Evolutionary conservation across 2,329 filamentous ascomycete genomes (phyloP), one percentile per base, ranked within the genome.

Genomic region (Cercospora sp.): DNA sequence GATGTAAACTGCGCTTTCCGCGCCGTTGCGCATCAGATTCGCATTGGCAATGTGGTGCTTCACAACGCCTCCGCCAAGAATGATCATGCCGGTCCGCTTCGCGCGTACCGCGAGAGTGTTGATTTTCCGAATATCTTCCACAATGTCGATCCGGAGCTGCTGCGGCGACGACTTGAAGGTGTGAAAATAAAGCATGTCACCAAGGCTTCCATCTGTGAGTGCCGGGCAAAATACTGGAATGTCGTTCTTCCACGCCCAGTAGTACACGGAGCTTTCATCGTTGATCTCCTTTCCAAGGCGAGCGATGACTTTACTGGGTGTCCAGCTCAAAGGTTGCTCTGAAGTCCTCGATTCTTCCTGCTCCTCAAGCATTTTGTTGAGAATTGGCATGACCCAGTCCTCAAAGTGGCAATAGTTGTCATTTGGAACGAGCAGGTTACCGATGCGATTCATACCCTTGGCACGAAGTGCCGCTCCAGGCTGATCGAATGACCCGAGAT

Each of bases 1-100:
- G 80, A 99, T 93, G 79, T 97, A 99, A 1, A 99, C 95, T 1
- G 95, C 95, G 70, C 92, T 94, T 80, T 99, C 95, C 16, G 95
- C 95, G 1, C 95, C 95, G 76, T 99, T 99, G 60, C 95, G 89
- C 95, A 99, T 98, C 75, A 99, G 80, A 75, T 93, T 97, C 2
- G 95, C 95, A 79, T 99, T 99, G 62, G 95, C 94, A 77, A 99
- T 98, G 79, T 99, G 95, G 77, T 99, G 95, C 83, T 99, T 99
- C 75, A 99, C 87, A n/a, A 99, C 83, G 0, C 95, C 95, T 6
- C 95, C 95, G 0, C 95, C 95, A 0, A 99, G 84, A 65, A 99
- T 92, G 73, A 99, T 94, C 90, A 98, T 98, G 61, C 95, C 95
- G 0, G 92, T 91, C 64, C 92, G 85, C 81, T 93, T 93, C 2